Base-by-base conservation (phyloP, 352 stramenopile genomes). In the Phytophthora capsici region DNA sequence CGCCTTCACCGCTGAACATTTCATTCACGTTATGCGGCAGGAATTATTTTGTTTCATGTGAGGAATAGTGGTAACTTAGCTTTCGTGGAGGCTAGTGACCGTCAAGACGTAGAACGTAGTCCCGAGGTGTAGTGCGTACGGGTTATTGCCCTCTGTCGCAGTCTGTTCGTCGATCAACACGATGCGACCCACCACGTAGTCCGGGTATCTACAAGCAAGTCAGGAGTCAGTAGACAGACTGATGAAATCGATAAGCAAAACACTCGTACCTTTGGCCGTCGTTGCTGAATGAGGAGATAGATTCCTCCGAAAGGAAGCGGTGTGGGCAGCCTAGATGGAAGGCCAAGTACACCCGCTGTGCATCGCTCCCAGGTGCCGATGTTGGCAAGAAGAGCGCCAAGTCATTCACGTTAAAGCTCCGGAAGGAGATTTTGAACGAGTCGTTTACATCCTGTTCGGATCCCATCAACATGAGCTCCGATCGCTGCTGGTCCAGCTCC, bases 21-120 rank as follows among this genome's bases (percentile, higher is more conserved):
- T 75, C 54, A 64, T 71, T 76, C 63, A 69, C 23, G 63, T 66
- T 76, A 65, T 69, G 57, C 63, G 57, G 64, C 26, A 74, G 20
- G 19, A 25, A 41, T 47, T 47, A 7, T 37, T 41, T 55, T 20
- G 37, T 40, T 34, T 59, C 12, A 37, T 60, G 22, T 44, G 44
- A 26, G 41, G 26, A 16, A 54, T 65, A 6, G 20, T 19, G 46
- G 36, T 41, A 34, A 34, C 28, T 89, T 76, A 94, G 53, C 72
- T 90, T 70, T 94, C 86, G 73, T 92, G 82, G 30, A 94, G 78
- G 49, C 82, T 93, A 17, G 84, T 75, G 54, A 96, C 88, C 26
- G 88, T 96, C 68, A 96, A 69, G 51, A 93, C 79, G 72, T 91
- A 96, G 69, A 96, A 95, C 36, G 78, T 90, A n/a, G 82, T 93